Evolutionary conservation across 805 yeast species (phyloP).

Genomic region (Pichia pseudocactophila): DNA sequence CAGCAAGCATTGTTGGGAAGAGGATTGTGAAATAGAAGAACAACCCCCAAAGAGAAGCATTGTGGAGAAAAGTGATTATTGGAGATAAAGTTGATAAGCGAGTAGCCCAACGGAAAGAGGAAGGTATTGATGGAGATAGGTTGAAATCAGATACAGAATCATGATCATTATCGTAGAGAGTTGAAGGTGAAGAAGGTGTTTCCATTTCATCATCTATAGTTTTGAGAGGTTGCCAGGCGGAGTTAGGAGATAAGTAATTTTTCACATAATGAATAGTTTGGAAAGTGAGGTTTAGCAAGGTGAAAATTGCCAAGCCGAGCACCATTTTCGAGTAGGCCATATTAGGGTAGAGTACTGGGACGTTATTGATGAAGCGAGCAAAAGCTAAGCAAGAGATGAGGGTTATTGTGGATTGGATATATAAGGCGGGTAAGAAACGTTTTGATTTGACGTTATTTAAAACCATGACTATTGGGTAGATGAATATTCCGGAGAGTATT

Average conservation of each 20-base stretch:
- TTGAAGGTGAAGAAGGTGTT: neutral
- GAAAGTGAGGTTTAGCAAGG: conserved; percentile 44
- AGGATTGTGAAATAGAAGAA: conserved; percentile 52
- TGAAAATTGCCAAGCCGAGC: conserved; percentile 44
- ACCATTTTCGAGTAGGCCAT: conserved; percentile 67
- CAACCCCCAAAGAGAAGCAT: conserved; percentile 53
- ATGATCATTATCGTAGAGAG: neutral
- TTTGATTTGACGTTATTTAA: conserved; percentile 50
- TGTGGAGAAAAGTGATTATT: conserved; percentile 34
- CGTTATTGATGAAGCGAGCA: conserved; percentile 48
- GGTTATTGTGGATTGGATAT: conserved; percentile 39
- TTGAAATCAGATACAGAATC: conserved; percentile 13
- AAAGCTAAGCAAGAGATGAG: conserved; percentile 45
- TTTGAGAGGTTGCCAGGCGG: neutral
- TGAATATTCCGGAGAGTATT: conserved; percentile 35
- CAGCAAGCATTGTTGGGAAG: conserved; percentile 48
- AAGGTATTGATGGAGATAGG: conserved; percentile 2
- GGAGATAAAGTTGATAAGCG: neutral
- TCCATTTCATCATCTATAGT: neutral
- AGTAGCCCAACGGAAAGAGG: too few relatives aligned
- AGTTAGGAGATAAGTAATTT: neutral
- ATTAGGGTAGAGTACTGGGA: conserved; percentile 64
- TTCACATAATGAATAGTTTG: conserved; percentile 33
- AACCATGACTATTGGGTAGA: conserved; percentile 64
- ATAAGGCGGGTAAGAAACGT: conserved; percentile 49